Evolutionary conservation across 768 basidiomycete species (phyloP).

Genomic region (Pleurotus salmoneostramineus): DNA sequence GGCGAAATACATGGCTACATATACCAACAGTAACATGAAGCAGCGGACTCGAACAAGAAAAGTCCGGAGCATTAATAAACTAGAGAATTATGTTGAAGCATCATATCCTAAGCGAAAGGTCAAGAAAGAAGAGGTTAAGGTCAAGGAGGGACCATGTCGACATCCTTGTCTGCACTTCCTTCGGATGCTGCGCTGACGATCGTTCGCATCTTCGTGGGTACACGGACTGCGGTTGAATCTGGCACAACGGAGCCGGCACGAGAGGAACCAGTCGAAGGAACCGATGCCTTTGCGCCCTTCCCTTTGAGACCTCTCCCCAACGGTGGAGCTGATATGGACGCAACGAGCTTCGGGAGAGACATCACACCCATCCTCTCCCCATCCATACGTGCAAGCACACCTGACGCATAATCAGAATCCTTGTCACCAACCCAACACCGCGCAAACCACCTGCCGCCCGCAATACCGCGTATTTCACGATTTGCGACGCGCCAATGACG

Average conservation of each 20-base stretch:
- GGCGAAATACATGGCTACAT: no score
- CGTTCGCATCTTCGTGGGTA: constrained; percentile 66
- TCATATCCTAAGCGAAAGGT: neutral
- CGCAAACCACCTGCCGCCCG: constrained; percentile 79
- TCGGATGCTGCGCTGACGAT: constrained; percentile 51
- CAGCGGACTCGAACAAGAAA: no score
- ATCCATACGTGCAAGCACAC: constrained; percentile 24
- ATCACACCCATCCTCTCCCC: constrained; percentile 11
- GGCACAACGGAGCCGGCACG: constrained; percentile 52
- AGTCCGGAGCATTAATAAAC: no score
- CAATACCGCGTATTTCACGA: constrained; percentile 78
- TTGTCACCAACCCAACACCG: constrained; percentile 84
- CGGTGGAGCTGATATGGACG: constrained; percentile 44
- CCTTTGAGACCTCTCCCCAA: constrained; percentile 28
- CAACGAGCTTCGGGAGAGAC: neutral
- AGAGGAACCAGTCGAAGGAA: constrained; percentile 51
- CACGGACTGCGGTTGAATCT: constrained; percentile 39
- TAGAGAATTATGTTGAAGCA: no score
- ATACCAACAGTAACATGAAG: no score
- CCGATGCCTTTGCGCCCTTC: constrained; percentile 35
- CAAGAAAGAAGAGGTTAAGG: neutral
- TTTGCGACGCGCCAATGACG: constrained; percentile 73
- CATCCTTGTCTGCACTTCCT: constrained; percentile 31
- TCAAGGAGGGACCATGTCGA: constrained; percentile 7
- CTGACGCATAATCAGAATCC: constrained; percentile 59